Evolutionary conservation across 768 basidiomycete genomes (phyloP).

Genomic region (Rickenella mellea): DNA sequence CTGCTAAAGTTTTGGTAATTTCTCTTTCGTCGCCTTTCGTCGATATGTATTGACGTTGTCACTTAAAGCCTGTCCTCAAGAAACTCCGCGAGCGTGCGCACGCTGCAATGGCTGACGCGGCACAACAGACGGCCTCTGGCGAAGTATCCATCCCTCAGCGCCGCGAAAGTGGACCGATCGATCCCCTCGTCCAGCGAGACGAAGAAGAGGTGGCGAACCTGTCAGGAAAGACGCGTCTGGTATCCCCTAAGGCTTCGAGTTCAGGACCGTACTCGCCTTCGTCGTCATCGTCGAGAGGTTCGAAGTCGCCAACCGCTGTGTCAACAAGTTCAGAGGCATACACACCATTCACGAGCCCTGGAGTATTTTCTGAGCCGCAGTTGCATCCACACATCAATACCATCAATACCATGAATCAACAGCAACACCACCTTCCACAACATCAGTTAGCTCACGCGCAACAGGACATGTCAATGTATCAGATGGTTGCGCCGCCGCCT

Average conservation of each 20-base stretch:
- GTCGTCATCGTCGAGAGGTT: background rate
- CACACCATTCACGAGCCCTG: background rate
- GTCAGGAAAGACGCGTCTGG: constrained; percentile 55
- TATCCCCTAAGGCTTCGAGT: constrained; percentile 38
- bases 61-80: constrained; percentile 46
- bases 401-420: background rate
- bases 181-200: constrained; percentile 44
- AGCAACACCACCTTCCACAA: background rate
- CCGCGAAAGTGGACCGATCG: constrained; percentile 20
- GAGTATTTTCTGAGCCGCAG: background rate
- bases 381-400: background rate
- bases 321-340: background rate
- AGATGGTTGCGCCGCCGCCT: background rate
- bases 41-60: constrained; percentile 1
- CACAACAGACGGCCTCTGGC: constrained; percentile 19
- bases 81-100: constrained; percentile 47
- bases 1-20: constrained; percentile 51
- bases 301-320: background rate
- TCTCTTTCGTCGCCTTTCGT: background rate
- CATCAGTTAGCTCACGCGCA: background rate
- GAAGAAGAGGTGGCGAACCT: constrained; percentile 52
- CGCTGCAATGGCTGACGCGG: background rate
- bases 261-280: background rate
- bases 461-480: background rate
- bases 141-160: constrained; percentile 18